phyloP scores from a whole-genome alignment of 164 flowering plant species.

The Vitis amurensis region DNA sequence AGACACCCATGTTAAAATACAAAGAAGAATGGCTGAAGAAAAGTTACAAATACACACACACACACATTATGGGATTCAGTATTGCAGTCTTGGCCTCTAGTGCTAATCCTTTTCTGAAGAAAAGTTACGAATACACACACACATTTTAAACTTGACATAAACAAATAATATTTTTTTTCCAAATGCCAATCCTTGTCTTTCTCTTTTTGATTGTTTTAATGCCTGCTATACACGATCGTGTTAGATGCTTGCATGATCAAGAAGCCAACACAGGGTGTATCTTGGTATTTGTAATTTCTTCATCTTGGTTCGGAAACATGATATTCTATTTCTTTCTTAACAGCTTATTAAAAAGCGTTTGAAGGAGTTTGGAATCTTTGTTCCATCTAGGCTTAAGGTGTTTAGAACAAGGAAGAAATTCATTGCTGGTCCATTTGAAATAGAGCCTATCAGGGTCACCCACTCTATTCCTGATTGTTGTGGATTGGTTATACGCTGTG shows the following conservation, averaged over 20 bases:
- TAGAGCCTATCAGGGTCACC: conserved; percentile 92
- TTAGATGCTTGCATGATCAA: not conserved
- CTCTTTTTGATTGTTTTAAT: not conserved
- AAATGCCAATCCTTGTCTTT: not conserved
- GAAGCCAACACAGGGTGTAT: not conserved
- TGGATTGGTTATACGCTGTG: conserved; percentile 93
- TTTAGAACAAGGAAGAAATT: conserved; percentile 74
- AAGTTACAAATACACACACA: no score
- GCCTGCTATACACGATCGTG: not conserved
- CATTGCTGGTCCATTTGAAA: conserved; percentile 91
- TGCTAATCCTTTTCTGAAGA: no score
- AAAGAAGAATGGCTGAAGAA: no score
- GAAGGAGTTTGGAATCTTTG: conserved; percentile 92
- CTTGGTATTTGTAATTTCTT: not conserved
- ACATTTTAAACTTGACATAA: no score
- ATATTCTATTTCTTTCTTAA: conserved; percentile 19
- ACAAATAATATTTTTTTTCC: no score
- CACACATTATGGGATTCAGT: no score
- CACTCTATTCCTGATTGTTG: conserved; percentile 99
- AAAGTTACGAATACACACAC: no score
- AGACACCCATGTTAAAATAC: no score
- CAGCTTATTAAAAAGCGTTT: conserved; percentile 93
- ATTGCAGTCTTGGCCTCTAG: no score
- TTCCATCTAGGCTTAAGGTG: conserved; percentile 83
- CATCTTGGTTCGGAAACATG: not conserved